Base-by-base conservation (phyloP, 164 flowering plant genomes). In the Aristolochia fimbriata region DNA sequence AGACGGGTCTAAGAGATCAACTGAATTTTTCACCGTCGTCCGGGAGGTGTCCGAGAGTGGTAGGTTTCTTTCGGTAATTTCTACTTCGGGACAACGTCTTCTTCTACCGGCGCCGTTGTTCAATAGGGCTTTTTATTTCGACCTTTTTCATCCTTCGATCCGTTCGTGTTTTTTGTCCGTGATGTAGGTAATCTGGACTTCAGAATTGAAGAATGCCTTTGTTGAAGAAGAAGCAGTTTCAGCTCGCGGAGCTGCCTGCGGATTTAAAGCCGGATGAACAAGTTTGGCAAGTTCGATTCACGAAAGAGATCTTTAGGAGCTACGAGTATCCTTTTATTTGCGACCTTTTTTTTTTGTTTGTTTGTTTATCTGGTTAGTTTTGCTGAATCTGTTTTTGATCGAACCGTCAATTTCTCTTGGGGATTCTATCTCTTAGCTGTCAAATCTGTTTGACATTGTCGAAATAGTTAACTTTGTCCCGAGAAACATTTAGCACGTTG, bases 281-380 rank as follows among this genome's bases (percentile, higher is more conserved):
- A 6, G 58, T 65, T 19, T 65, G 41, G 45, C 30, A 24, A 24
- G 58, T 65, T 52, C 68, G 62, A 25, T 65, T 65, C 62, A 65
- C 68, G 25, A 51, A 51, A 10, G 68, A 65, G 54, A 20, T 65
- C 19, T 65, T 65, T 20, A 41, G 62, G 45, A 25, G 27, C 58
- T 65, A 59, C 27, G 51, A 51, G 68, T 65, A 65, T 65, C 68
- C 68, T 65, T 46, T 53, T n/a, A 15, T 27, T 55, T 25, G 17
- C 7, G 15, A 31, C 20, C n/a, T 4, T 56, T 31, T 55, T 55
- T 27, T 14, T 15, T 20, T n/a, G n/a, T n/a, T n/a, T n/a, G n/a
- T 52, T 52, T 1, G 25, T 54, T 15, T 8, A 50, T 21, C 24
- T 54, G 57, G 17, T 23, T 14, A 54, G 1, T 22, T 16, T 15